These are phyloP conservation scores for Aspergillus costaricaensis DNA, from an alignment of 2,329 filamentous ascomycete species.

Conservation along the genomic window DNA sequence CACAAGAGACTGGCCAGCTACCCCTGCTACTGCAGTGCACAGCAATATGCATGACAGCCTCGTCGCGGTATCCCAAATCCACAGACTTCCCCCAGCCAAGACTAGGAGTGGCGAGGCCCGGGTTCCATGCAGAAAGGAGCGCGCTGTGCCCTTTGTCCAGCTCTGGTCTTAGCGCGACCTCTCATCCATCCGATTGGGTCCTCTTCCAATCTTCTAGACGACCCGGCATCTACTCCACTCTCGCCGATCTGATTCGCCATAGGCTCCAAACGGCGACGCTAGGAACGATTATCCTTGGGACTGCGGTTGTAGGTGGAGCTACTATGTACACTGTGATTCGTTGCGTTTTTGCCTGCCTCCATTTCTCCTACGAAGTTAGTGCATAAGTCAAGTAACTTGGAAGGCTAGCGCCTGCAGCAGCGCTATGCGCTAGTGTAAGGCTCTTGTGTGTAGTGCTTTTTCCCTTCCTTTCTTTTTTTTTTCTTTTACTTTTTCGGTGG, in stretches of 20 bases:
- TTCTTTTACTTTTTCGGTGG: background rate
- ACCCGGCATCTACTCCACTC: conserved; percentile 14
- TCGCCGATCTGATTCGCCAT: conserved; percentile 12
- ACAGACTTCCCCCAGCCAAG: background rate
- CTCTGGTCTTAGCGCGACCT: conserved; percentile 7
- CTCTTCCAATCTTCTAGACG: conserved; percentile 17
- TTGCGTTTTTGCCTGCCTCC: conserved; percentile 15
- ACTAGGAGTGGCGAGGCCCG: background rate
- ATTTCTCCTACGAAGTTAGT: conserved; percentile 12
- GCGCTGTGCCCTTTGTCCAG: background rate
- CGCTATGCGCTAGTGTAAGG: conserved; percentile 12
- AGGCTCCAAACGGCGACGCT: conserved; percentile 24
- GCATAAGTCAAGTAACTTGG: conserved; percentile 9
- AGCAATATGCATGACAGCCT: background rate
- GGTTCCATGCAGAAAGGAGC: background rate
- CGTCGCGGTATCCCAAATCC: background rate
- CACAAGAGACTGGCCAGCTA: background rate
- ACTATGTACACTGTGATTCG: conserved; percentile 10
- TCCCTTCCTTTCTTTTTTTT: background rate
- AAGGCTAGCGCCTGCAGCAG: conserved; percentile 1
- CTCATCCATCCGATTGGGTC: conserved; percentile 23
- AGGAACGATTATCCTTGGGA: conserved; percentile 23
- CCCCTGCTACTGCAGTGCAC: too few relatives aligned
- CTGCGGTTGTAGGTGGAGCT: conserved; percentile 8
- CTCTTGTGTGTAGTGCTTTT: conserved; percentile 1